Evolutionary conservation across 2,329 filamentous ascomycete species (phyloP), one percentile per base, ranked within the genome.

Genomic region (Botrytis porri): DNA sequence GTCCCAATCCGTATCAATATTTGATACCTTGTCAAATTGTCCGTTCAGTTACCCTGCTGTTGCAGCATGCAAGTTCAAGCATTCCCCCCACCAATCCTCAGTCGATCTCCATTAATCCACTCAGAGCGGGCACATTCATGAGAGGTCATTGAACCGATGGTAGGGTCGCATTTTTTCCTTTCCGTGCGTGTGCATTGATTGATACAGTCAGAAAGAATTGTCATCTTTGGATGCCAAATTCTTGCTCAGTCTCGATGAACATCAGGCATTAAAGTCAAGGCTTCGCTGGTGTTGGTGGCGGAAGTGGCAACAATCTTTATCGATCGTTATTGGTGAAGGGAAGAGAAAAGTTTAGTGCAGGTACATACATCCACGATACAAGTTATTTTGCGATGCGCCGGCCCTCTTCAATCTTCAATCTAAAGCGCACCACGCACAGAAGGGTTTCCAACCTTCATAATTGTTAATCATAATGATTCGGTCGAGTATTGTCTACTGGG

Each of bases 401-500:
- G 73, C 71, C 64, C 73, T 75, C 45, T 69, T 73, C 66, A 73
- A 51, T 60, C 59, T 69, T 73, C 67, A 69, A 67, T 62, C 51
- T 51, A 45, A 59, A 70, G 45, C 45, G 37, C 45, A 51, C 29
- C 48, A 32, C 48, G 72, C 64, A 63, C 37, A 54, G 48, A 69
- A 57, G 20, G 57, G 5, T 41, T 45, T 54, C n/a, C 37, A 51
- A 70, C 41, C 65, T 70, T 66, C 41, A 43, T 71, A 69, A 62
- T 72, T 71, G 32, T 75, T 67, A 69, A 62, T 73, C 54, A 75
- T 70, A 67, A 78, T 77, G 76, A 63, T 76, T 59, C 43, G 69
- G 65, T 59, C 65, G 48, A 61, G 59, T 72, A 43, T 74, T 32
- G 73, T 67, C 35, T 73, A 77, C 29, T 60, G 77, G 35, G 60